Percentiles rank a stretch among this genome's conserved stretches.
phyloP scores from a whole-genome alignment of 768 basidiomycete species.

The Serendipita indica region DNA sequence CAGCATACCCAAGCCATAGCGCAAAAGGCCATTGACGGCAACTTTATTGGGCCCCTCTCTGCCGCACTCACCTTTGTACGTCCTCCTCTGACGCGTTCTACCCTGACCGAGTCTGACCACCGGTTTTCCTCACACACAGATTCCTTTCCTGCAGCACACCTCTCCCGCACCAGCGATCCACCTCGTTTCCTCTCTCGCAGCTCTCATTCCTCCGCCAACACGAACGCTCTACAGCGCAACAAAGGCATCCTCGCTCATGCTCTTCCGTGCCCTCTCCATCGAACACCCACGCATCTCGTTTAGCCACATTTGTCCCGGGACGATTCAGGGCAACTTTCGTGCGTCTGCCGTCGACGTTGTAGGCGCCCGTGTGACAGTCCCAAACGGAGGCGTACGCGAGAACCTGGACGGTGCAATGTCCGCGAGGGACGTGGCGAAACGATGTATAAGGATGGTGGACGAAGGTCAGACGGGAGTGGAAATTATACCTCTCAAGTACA shows the following conservation, averaged over 20 bases:
- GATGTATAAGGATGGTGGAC: constrained; percentile 4
- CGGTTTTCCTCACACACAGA: constrained; percentile 28
- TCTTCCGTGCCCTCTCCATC: constrained; percentile 66
- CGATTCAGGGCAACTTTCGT: constrained; percentile 54
- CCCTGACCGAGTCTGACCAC: background rate
- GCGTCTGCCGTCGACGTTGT: constrained; percentile 65
- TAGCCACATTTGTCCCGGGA: constrained; percentile 1
- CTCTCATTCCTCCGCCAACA: constrained; percentile 72
- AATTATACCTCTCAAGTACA: background rate
- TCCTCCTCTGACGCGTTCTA: constrained; percentile 8
- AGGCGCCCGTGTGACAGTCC: too few relatives aligned
- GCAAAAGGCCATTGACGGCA: constrained; percentile 40
- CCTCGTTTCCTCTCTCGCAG: constrained; percentile 63
- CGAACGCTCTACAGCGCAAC: constrained; percentile 72
- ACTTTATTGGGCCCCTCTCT: constrained; percentile 56
- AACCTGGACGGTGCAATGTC: constrained; percentile 20
- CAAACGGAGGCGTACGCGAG: constrained; percentile 28
- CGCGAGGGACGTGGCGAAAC: background rate
- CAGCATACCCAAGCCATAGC: constrained; percentile 43
- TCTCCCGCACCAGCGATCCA: constrained; percentile 59
- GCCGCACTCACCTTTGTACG: constrained; percentile 59
- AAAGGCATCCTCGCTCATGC: constrained; percentile 61
- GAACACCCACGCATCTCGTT: constrained; percentile 51
- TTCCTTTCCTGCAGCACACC: constrained; percentile 53
- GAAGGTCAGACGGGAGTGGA: background rate